phyloP scores from a whole-genome alignment of 495 filamentous ascomycete genomes.

The Stereocaulon alpinum region DNA sequence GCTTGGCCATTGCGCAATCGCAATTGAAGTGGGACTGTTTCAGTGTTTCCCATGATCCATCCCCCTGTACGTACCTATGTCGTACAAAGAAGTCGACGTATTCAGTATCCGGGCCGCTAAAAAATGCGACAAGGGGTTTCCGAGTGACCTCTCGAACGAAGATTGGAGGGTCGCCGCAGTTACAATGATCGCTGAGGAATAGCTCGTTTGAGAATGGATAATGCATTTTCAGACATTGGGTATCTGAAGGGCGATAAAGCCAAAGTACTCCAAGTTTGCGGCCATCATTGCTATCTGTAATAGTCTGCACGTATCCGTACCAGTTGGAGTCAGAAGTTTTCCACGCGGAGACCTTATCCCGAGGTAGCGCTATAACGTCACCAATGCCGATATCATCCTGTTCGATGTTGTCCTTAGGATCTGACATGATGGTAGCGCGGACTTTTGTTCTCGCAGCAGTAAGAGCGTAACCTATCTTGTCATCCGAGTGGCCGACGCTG shows the following conservation, averaged over 20 bases:
- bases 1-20: slow-evolving; percentile 29
- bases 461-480: neutral
- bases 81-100: slow-evolving; percentile 52
- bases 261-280: slow-evolving; percentile 52
- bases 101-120: slow-evolving; percentile 29
- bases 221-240: slow-evolving; percentile 47
- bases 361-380: slow-evolving; percentile 39
- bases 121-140: slow-evolving; percentile 45
- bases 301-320: slow-evolving; percentile 56
- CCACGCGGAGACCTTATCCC: slow-evolving; percentile 47
- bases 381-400: slow-evolving; percentile 28
- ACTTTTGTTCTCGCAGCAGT: neutral
- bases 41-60: slow-evolving; percentile 45
- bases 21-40: slow-evolving; percentile 33
- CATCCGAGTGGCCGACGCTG: neutral
- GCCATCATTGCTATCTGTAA: slow-evolving; percentile 30
- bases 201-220: slow-evolving; percentile 63
- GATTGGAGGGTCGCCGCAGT: slow-evolving; percentile 44
- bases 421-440: too few species aligned
- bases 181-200: slow-evolving; percentile 69
- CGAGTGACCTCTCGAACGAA: slow-evolving; percentile 40
- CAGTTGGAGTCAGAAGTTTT: slow-evolving; percentile 38
- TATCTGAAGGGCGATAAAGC: slow-evolving; percentile 61
- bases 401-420: neutral
- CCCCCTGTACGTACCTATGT: slow-evolving; percentile 49